Conservation (phyloP, 352 stramenopile species). For the Phytophthora colocasiae region DNA sequence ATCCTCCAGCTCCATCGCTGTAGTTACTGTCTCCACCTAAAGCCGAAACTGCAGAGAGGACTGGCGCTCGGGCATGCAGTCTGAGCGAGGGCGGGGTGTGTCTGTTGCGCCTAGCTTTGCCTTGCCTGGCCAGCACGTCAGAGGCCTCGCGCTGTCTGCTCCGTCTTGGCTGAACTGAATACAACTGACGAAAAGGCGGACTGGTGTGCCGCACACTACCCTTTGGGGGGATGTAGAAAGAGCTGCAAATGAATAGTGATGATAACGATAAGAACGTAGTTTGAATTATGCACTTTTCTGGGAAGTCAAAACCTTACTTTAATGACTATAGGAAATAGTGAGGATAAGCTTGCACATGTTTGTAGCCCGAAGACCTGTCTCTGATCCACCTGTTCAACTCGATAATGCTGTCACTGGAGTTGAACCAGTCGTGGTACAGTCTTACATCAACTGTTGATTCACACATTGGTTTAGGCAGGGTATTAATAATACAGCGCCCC, state of each 20-base stretch:
- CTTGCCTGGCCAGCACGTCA: slow-evolving; percentile 29
- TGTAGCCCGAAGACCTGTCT: slow-evolving; percentile 1
- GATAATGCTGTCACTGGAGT: neutral
- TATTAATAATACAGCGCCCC: too few relatives aligned
- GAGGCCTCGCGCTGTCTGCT: slow-evolving; percentile 28
- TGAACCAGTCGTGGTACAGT: too few relatives aligned
- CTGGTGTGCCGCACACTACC: too few relatives aligned
- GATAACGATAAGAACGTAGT: neutral
- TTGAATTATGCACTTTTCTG: neutral
- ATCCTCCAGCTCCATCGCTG: slow-evolving; percentile 36
- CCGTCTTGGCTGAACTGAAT: slow-evolving; percentile 9
- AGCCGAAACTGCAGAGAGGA: slow-evolving; percentile 27
- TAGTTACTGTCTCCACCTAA: slow-evolving; percentile 3
- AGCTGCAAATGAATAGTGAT: too few relatives aligned
- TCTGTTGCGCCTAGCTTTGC: slow-evolving; percentile 8
- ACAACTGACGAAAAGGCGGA: neutral
- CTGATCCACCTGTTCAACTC: neutral
- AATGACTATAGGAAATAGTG: neutral
- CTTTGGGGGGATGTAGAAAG: too few relatives aligned
- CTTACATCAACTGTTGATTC: too few relatives aligned
- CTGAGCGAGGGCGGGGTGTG: slow-evolving; percentile 4
- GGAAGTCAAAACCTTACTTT: neutral
- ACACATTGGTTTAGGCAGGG: too few relatives aligned
- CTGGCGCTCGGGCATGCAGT: slow-evolving; percentile 31
- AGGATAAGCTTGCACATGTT: neutral